Conservation (phyloP, 495 filamentous ascomycete species). For the Trichocladium uniseriatum region DNA sequence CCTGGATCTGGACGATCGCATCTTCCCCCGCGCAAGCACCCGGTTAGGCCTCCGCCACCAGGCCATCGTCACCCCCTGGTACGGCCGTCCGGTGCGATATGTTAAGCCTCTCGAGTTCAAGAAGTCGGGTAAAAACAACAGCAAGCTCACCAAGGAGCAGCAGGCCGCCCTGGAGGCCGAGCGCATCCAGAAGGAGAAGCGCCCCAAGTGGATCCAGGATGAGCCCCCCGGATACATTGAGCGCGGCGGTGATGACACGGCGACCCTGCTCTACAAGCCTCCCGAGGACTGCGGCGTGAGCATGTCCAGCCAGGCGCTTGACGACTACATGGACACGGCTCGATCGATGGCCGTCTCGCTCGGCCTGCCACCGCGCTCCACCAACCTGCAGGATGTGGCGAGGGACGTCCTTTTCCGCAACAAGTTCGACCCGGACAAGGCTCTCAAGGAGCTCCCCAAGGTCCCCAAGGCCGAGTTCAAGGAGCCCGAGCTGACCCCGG, state of each 20-base stretch:
- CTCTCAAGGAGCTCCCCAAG: conserved; percentile 61
- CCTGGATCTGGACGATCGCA: conserved; percentile 93
- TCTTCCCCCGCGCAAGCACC: conserved; percentile 91
- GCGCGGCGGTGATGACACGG: conserved; percentile 67
- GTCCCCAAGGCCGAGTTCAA: conserved; percentile 67
- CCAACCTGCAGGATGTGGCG: conserved; percentile 84
- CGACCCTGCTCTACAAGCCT: conserved; percentile 52
- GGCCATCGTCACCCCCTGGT: conserved; percentile 76
- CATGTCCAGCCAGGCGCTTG: conserved; percentile 41
- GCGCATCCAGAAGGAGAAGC: conserved; percentile 62
- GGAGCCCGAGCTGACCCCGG: conserved; percentile 69
- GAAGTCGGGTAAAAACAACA: conserved; percentile 54
- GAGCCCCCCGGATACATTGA: conserved; percentile 77
- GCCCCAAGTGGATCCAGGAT: conserved; percentile 89
- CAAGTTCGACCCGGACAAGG: conserved; percentile 58
- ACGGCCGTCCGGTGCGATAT: conserved; percentile 73
- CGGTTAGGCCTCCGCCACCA: conserved; percentile 88
- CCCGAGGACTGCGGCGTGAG: conserved; percentile 42
- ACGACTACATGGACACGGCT: conserved; percentile 65
- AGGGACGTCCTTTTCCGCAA: conserved; percentile 62
- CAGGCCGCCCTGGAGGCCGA: conserved; percentile 72
- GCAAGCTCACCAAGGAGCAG: conserved; percentile 68
- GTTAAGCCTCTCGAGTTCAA: conserved; percentile 83
- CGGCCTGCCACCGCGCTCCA: conserved; percentile 58
- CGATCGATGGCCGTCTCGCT: conserved; percentile 51